phyloP scores from a whole-genome alignment of 192 early-diverging fungal genomes.

The Coemansia umbellata region DNA sequence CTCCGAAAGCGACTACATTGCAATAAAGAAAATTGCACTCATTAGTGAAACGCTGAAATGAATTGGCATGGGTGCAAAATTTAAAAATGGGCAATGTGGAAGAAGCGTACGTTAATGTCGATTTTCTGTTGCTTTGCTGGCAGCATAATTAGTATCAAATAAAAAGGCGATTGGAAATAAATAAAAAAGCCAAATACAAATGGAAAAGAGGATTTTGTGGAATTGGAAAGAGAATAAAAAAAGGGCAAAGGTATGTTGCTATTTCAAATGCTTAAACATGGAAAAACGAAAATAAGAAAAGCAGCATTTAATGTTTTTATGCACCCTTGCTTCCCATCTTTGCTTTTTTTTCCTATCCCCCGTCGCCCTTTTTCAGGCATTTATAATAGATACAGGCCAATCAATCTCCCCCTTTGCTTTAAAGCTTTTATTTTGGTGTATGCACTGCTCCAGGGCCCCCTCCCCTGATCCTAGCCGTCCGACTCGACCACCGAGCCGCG shows the following conservation, averaged over 20 bases:
- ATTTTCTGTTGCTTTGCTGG: conserved; percentile 17
- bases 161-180: background rate
- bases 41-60: too few relatives aligned
- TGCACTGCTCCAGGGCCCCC: too few relatives aligned
- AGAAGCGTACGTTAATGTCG: conserved; percentile 19
- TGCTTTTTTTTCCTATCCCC: too few relatives aligned
- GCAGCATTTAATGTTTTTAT: too few relatives aligned
- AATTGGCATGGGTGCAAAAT: background rate
- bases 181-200: background rate
- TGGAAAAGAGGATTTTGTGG: background rate
- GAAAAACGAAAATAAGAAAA: background rate
- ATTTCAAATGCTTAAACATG: background rate
- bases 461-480: too few relatives aligned
- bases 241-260: background rate
- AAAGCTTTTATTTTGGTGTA: too few relatives aligned
- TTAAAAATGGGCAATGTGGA: background rate
- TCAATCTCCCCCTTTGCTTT: too few relatives aligned
- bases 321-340: too few relatives aligned
- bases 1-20: conserved; percentile 3
- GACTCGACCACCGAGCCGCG: too few relatives aligned
- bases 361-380: too few relatives aligned
- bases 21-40: too few relatives aligned
- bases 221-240: conserved; percentile 2
- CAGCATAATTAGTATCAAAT: conserved; percentile 12
- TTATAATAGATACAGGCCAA: too few relatives aligned